Evolutionary conservation across 2,329 filamentous ascomycete species (phyloP), one percentile per base, ranked within the genome.

Genomic region (Fusarium secorum): DNA sequence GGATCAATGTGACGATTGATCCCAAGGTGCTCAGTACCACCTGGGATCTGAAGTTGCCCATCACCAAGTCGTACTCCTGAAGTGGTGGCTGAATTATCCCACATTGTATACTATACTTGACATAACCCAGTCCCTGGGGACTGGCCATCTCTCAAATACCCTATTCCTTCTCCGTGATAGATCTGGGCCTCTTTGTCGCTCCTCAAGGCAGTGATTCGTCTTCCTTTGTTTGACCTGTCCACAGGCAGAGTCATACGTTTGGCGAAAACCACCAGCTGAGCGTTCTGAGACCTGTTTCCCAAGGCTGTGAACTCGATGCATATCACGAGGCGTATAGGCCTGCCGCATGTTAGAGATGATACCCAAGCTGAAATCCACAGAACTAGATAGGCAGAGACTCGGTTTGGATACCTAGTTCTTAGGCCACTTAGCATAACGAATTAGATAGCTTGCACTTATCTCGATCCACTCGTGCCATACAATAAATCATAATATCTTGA

Each of bases 341-440:
- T 33, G 39, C n/a, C 6, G 26, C 9, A 38, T 22, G 59, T 54
- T 39, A 28, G 13, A 52, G 44, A 41, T 28, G 41, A 7, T 22
- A 46, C 28, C 20, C 35, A 26, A 35, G 28, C 33, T 22, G 5
- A 49, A 28, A 42, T 36, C 42, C 26, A 44, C 17, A n/a, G 39
- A 60, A 28, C 32, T 48, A 54, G 55, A 53, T 30, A 20, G 8
- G 30, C n/a, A 48, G 15, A 51, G 60, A 45, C 10, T 28, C 32
- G n/a, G 44, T 30, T 72, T 71, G 69, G 65, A 71, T 72, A 71
- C 56, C 32, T 49, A 35, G 68, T 45, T 36, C 56, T 58, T 59
- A 38, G 39, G 38, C 30, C 32, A 33, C 42, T 66, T 36, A 36
- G 28, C 36, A 52, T 44, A 67, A 24, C 36, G 46, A 48, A 11